A percentile compares a stretch with the other conserved stretches of the same genome.
Conservation (phyloP, 305 asterid species). For the Fraxinus angustifolia region DNA sequence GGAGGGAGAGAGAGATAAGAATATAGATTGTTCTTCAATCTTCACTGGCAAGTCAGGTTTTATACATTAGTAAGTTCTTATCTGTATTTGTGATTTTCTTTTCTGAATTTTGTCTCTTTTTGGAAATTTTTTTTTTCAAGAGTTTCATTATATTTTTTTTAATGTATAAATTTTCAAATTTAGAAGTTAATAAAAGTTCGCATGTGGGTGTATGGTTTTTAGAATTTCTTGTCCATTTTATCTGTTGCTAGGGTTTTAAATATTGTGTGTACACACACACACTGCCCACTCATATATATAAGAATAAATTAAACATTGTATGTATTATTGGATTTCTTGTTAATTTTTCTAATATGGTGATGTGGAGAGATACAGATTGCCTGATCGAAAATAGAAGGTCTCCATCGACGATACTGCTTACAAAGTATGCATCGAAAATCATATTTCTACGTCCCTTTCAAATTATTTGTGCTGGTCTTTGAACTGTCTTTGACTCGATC, state of each 20-base stretch:
- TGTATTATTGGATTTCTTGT: neutral
- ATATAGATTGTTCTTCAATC: neutral
- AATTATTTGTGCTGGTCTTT: neutral
- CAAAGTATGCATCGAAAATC: neutral
- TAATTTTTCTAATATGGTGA: neutral
- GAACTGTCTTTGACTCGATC: conserved; percentile 35
- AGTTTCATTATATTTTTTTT: neutral
- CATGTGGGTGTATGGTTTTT: neutral
- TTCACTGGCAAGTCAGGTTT: neutral
- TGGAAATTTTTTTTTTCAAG: neutral
- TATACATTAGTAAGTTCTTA: neutral
- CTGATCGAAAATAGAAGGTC: too few species aligned
- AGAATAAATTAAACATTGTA: too few species aligned
- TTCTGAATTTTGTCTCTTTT: neutral
- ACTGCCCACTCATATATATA: too few species aligned
- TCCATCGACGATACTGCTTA: neutral
- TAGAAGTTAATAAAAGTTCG: neutral
- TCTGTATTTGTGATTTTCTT: too few species aligned
- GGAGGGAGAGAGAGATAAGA: neutral
- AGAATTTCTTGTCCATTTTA: neutral
- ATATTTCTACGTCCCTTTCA: neutral
- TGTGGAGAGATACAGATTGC: too few species aligned
- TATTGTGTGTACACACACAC: neutral
- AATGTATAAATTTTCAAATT: neutral
- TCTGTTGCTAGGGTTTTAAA: neutral